These are phyloP conservation scores for Erythrophleum ivorense DNA, from an alignment of 331 rosid species.

Conservation along the genomic window DNA sequence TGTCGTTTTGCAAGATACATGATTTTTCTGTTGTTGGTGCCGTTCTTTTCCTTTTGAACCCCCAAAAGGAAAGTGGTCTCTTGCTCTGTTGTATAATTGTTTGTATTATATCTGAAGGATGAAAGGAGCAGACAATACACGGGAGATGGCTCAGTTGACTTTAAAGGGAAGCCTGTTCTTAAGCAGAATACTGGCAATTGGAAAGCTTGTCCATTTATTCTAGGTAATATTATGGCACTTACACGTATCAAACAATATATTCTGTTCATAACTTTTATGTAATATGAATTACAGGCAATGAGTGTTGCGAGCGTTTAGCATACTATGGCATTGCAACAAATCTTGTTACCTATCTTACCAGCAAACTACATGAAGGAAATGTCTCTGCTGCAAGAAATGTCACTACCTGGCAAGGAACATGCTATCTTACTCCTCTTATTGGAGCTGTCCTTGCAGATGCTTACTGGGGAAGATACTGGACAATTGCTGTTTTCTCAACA, in stretches of 20 bases:
- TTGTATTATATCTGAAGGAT: constrained; percentile 45
- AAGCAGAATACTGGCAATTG: constrained; percentile 58
- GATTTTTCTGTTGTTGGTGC: not conserved
- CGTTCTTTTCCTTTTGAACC: constrained; percentile 25
- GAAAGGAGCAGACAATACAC: constrained; percentile 46
- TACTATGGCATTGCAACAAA: constrained; percentile 93
- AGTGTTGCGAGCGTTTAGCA: constrained; percentile 94
- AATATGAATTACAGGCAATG: constrained; percentile 67
- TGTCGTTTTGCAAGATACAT: constrained; percentile 20
- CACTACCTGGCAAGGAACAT: constrained; percentile 97
- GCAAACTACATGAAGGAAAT: constrained; percentile 85
- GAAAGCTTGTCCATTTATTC: constrained; percentile 67
- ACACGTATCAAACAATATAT: not conserved
- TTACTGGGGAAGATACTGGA: constrained; percentile 99
- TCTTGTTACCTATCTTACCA: constrained; percentile 89
- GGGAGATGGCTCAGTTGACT: constrained; percentile 62
- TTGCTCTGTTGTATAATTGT: constrained; percentile 17
- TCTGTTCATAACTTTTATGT: constrained; percentile 20
- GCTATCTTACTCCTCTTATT: constrained; percentile 96
- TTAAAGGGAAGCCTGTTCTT: constrained; percentile 57
- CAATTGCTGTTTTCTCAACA: constrained; percentile 78
- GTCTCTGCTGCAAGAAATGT: constrained; percentile 91
- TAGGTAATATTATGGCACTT: constrained; percentile 40
- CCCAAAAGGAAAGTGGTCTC: constrained; percentile 2
- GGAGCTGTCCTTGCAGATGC: constrained; percentile 97